phyloP scores from a whole-genome alignment of 257 asterid species.

The Leonotis leonurus region DNA sequence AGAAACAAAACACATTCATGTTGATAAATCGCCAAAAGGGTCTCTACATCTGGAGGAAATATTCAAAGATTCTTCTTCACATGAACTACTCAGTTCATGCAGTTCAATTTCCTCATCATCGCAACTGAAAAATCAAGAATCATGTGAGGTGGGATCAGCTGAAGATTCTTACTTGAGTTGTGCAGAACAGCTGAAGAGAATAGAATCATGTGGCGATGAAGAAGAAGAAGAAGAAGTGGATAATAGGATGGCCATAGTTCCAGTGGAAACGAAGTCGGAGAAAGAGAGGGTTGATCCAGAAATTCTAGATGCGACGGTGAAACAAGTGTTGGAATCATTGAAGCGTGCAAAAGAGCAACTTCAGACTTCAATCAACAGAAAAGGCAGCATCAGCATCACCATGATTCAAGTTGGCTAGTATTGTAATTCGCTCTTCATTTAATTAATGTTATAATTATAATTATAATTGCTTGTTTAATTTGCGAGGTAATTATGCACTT shows the following conservation, averaged over 20 bases:
- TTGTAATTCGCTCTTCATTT: neutral
- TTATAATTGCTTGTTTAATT: neutral
- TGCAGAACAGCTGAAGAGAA: neutral
- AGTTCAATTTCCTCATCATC: no score
- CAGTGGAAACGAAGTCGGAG: conserved; percentile 22
- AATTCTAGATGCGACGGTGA: conserved; percentile 48
- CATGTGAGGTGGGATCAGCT: neutral
- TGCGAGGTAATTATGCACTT: no score
- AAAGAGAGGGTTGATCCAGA: conserved; percentile 32
- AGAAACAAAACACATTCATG: no score
- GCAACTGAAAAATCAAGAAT: no score
- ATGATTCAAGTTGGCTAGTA: conserved; percentile 36
- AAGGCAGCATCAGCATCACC: conserved; percentile 13
- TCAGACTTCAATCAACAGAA: conserved; percentile 45
- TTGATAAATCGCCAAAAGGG: neutral
- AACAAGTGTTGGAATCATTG: conserved; percentile 45
- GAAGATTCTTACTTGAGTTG: neutral
- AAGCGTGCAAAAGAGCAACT: conserved; percentile 50
- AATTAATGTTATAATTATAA: neutral
- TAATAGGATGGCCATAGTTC: conserved; percentile 48
- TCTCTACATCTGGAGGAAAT: neutral
- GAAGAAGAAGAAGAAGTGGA: conserved; percentile 18
- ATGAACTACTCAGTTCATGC: neutral
- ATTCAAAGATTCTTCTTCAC: neutral
- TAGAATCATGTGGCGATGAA: conserved; percentile 8